Percentiles rank a stretch among this genome's conserved stretches.
Conservation (phyloP, 768 basidiomycete species). For the Russula ochroleuca region DNA sequence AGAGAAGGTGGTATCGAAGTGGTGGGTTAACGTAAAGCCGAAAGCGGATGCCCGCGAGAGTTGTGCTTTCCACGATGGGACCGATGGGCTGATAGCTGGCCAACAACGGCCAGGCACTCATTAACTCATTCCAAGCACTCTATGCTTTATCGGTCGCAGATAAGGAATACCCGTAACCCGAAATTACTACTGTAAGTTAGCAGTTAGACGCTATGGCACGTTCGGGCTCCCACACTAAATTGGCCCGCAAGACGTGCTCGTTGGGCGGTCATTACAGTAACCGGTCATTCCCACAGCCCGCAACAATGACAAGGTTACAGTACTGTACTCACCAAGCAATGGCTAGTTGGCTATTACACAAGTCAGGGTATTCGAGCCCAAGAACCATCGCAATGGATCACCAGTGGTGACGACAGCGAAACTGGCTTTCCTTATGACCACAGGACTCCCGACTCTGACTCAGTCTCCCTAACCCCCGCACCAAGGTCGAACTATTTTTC, state of each 20-base stretch:
- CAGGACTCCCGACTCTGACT: too few species aligned
- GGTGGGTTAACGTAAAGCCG: too few species aligned
- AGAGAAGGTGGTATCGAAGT: not conserved
- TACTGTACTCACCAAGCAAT: too few species aligned
- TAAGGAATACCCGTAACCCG: not conserved
- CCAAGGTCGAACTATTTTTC: not conserved
- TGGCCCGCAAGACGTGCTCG: too few species aligned
- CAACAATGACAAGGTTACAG: not conserved
- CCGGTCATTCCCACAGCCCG: not conserved
- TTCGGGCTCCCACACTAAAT: too few species aligned
- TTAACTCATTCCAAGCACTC: not conserved
- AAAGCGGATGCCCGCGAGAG: too few species aligned
- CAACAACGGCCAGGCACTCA: not conserved
- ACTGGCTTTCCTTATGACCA: conserved; percentile 1
- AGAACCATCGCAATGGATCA: not conserved
- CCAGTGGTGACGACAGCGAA: not conserved
- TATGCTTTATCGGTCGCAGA: not conserved
- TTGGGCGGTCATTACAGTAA: too few species aligned
- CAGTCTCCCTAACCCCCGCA: too few species aligned
- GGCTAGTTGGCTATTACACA: not conserved
- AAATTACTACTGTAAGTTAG: too few species aligned
- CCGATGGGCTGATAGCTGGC: not conserved
- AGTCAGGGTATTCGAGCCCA: not conserved
- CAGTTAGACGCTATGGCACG: too few species aligned
- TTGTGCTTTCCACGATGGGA: not conserved